These are phyloP conservation scores for Juglanconis oblonga DNA, from an alignment of 2,329 filamentous ascomycete genomes.

Conservation along the genomic window DNA sequence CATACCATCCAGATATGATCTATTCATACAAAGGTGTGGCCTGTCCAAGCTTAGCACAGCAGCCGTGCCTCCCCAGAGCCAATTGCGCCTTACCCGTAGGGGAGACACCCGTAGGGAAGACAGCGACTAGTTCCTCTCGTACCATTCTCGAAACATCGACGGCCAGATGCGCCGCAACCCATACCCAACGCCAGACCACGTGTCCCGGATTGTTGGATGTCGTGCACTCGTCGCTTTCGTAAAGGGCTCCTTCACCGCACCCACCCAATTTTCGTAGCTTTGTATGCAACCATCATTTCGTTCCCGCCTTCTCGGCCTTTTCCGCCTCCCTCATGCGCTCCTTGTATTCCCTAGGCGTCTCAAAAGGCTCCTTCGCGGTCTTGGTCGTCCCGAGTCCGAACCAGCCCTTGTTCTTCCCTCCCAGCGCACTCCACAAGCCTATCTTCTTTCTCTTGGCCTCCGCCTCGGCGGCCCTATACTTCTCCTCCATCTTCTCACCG, in stretches of 20 bases:
- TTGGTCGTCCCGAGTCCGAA: slow-evolving; percentile 20
- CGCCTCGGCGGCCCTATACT: slow-evolving; percentile 65
- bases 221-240: not conserved
- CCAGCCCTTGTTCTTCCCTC: slow-evolving; percentile 49
- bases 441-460: slow-evolving; percentile 61
- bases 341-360: slow-evolving; percentile 90
- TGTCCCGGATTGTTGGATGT: not conserved
- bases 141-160: too few species aligned
- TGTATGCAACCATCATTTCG: slow-evolving; percentile 12
- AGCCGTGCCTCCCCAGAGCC: too few species aligned
- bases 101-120: too few species aligned
- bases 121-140: too few species aligned
- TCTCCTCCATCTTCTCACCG: slow-evolving; percentile 52
- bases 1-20: too few species aligned
- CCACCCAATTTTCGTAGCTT: not conserved
- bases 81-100: too few species aligned
- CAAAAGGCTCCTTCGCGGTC: slow-evolving; percentile 41
- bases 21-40: too few species aligned
- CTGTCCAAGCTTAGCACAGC: too few species aligned
- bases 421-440: slow-evolving; percentile 66
- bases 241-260: not conserved
- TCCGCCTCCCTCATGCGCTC: slow-evolving; percentile 39
- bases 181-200: too few species aligned
- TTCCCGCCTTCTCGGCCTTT: slow-evolving; percentile 23
- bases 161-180: too few species aligned